phyloP scores from a whole-genome alignment of 2,329 filamentous ascomycete genomes.

The Camillea tinctor region DNA sequence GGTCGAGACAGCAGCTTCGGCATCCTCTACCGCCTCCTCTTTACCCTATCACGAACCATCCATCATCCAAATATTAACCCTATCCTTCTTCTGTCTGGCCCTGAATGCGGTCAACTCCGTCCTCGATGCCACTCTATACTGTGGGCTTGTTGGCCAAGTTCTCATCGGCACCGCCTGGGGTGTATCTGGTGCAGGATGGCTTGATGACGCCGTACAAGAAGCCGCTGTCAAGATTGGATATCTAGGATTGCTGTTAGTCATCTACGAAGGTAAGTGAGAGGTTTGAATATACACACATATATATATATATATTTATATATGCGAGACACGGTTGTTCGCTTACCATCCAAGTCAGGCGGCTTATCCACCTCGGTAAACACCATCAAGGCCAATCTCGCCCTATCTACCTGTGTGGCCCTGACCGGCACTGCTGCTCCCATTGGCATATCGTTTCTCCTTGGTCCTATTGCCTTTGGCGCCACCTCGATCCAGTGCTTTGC shows the following conservation, averaged over 20 bases:
- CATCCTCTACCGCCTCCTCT: slow-evolving; percentile 14
- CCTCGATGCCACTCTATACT: slow-evolving; percentile 62
- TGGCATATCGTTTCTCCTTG: slow-evolving; percentile 4
- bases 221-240: slow-evolving; percentile 67
- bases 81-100: slow-evolving; percentile 60
- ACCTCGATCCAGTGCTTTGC: slow-evolving; percentile 54
- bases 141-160: slow-evolving; percentile 70
- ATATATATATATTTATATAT: too few species aligned
- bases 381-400: slow-evolving; percentile 57
- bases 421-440: slow-evolving; percentile 55
- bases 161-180: slow-evolving; percentile 71
- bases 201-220: slow-evolving; percentile 47
- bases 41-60: slow-evolving; percentile 62
- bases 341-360: slow-evolving; percentile 45
- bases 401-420: slow-evolving; percentile 61
- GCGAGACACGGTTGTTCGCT: not conserved
- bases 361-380: slow-evolving; percentile 53
- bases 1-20: not conserved
- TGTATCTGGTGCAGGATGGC: slow-evolving; percentile 61
- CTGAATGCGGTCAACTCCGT: slow-evolving; percentile 58
- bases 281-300: too few species aligned
- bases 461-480: slow-evolving; percentile 32
- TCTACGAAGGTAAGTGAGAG: slow-evolving; percentile 60
- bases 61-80: slow-evolving; percentile 58
- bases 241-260: slow-evolving; percentile 67